Evolutionary conservation across 2,329 filamentous ascomycete genomes (phyloP).

Genomic region (Fusarium torreyae): DNA sequence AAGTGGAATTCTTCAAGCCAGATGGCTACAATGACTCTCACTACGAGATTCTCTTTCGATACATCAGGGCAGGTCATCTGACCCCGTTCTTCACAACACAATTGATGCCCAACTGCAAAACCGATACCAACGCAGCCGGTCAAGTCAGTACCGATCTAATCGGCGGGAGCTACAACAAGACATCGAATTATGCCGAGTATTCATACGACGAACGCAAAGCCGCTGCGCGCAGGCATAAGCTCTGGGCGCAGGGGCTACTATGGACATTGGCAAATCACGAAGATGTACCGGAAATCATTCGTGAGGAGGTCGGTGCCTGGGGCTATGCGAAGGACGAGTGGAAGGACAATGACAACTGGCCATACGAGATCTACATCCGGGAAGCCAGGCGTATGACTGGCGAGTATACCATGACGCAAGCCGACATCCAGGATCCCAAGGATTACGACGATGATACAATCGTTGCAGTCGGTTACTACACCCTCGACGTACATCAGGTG

Average conservation of each 20-base stretch:
- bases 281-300: slow-evolving; percentile 12
- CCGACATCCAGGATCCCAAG: slow-evolving; percentile 22
- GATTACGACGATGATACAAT: slow-evolving; percentile 16
- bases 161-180: slow-evolving; percentile 27
- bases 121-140: slow-evolving; percentile 32
- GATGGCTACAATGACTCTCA: slow-evolving; percentile 25
- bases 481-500: slow-evolving; percentile 33
- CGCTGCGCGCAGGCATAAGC: slow-evolving; percentile 6
- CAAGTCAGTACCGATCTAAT: slow-evolving; percentile 40
- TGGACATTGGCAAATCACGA: slow-evolving; percentile 36
- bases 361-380: slow-evolving; percentile 34
- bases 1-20: slow-evolving; percentile 32
- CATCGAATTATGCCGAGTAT: slow-evolving; percentile 35
- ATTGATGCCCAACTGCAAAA: slow-evolving; percentile 39
- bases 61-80: slow-evolving; percentile 24
- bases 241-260: slow-evolving; percentile 32
- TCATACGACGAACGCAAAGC: slow-evolving; percentile 22
- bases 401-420: slow-evolving; percentile 31
- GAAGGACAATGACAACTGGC: slow-evolving; percentile 25
- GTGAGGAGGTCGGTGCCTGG: not conserved
- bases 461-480: slow-evolving; percentile 30
- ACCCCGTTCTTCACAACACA: slow-evolving; percentile 29
- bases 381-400: slow-evolving; percentile 36
- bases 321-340: slow-evolving; percentile 39
- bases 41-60: slow-evolving; percentile 36